A percentile compares a stretch with the other conserved stretches of the same genome.
These are phyloP conservation scores for Paracorniculantispora psalliotae DNA, from an alignment of 2,329 filamentous ascomycete genomes.

Conservation along the genomic window DNA sequence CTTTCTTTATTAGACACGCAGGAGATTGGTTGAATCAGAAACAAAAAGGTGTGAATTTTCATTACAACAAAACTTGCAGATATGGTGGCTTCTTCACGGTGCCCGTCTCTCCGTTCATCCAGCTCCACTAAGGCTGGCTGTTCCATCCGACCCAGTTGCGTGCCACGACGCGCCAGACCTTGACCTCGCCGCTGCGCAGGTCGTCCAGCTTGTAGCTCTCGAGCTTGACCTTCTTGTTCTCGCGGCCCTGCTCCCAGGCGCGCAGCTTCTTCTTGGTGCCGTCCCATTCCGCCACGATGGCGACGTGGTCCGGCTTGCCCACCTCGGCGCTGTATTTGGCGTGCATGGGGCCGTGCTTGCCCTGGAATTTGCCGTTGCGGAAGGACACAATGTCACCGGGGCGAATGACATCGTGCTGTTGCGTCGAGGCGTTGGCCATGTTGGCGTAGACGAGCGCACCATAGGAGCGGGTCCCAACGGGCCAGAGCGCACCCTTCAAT, in stretches of 20 bases:
- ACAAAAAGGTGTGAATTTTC: neutral
- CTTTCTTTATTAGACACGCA: neutral
- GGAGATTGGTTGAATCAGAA: neutral
- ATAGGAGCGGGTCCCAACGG: conserved; percentile 84
- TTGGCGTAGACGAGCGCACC: conserved; percentile 93
- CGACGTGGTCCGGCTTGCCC: conserved; percentile 84
- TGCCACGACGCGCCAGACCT: conserved; percentile 94
- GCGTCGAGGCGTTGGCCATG: conserved; percentile 85
- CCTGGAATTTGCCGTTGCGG: conserved; percentile 90
- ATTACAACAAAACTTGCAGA: conserved; percentile 14
- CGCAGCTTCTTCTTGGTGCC: conserved; percentile 97
- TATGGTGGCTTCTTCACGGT: conserved; percentile 3
- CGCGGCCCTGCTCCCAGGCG: conserved; percentile 90
- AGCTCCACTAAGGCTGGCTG: conserved; percentile 47
- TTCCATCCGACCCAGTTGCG: conserved; percentile 91
- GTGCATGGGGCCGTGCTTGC: conserved; percentile 92
- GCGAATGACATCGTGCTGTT: conserved; percentile 88
- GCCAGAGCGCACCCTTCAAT: conserved; percentile 67
- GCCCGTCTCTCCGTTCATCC: conserved; percentile 17
- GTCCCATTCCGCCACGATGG: conserved; percentile 92
- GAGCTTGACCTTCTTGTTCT: conserved; percentile 87
- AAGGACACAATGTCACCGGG: conserved; percentile 89
- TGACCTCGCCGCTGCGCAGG: conserved; percentile 86
- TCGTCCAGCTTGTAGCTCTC: conserved; percentile 95
- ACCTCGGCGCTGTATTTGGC: conserved; percentile 88